Percentiles rank a stretch among this genome's conserved stretches.
Evolutionary conservation across 2,329 filamentous ascomycete genomes (phyloP).

Genomic region (Trichoderma sp.): DNA sequence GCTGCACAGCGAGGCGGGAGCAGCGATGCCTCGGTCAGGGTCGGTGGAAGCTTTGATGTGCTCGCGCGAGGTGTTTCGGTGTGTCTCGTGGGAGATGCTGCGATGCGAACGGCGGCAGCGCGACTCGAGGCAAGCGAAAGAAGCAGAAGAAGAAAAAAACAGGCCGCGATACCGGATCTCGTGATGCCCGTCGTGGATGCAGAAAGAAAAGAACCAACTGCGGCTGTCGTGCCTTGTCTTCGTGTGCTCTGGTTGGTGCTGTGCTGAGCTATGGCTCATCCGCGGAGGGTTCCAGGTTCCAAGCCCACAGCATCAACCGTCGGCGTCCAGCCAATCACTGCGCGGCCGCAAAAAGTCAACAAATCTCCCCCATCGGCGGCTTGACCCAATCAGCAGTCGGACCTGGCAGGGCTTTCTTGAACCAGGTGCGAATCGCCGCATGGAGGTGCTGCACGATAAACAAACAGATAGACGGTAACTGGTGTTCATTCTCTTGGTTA

Average conservation of each 20-base stretch:
- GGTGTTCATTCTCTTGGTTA: background rate
- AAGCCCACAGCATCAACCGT: too few species aligned
- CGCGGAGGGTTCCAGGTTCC: too few species aligned
- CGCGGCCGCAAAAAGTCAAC: constrained; percentile 15
- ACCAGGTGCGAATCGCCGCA: background rate
- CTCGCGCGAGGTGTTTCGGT: background rate
- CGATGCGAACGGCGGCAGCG: background rate
- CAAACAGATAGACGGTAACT: constrained; percentile 6
- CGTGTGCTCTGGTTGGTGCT: constrained; percentile 9
- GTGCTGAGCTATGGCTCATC: constrained; percentile 17
- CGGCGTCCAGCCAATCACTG: too few species aligned
- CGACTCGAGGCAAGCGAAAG: background rate
- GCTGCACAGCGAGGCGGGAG: constrained; percentile 15
- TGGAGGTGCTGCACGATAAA: background rate
- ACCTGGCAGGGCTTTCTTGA: constrained; percentile 7
- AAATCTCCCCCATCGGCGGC: constrained; percentile 22
- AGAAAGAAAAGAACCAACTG: background rate
- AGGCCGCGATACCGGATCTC: background rate
- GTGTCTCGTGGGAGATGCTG: background rate
- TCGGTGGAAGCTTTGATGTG: constrained; percentile 2
- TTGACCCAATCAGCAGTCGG: constrained; percentile 26
- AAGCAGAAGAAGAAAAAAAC: too few species aligned
- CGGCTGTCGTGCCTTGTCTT: background rate
- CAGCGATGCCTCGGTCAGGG: background rate
- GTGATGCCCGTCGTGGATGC: background rate